These are phyloP conservation scores for Diaporthe citri DNA, from an alignment of 2,329 filamentous ascomycete species.

Conservation along the genomic window DNA sequence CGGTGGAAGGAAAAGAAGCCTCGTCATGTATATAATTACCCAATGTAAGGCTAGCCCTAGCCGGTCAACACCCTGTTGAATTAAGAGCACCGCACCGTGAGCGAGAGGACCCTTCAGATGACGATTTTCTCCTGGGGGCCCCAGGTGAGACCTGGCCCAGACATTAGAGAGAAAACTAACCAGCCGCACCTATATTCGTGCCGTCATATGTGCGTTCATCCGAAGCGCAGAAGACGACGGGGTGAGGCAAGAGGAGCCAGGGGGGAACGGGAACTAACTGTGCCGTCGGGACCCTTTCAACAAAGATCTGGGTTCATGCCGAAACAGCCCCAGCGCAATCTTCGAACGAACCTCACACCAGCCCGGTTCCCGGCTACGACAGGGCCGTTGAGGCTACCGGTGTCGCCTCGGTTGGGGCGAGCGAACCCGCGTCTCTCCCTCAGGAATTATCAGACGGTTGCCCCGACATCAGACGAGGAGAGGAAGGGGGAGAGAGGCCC, in stretches of 20 bases:
- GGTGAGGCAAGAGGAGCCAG: background rate
- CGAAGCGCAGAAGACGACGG: background rate
- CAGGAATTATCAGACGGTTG: background rate
- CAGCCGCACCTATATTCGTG: slow-evolving; percentile 8
- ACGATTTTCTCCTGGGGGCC: background rate
- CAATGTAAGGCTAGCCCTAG: slow-evolving; percentile 17
- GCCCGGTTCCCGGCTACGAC: slow-evolving; percentile 7
- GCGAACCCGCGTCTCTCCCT: background rate
- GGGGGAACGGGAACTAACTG: too few relatives aligned
- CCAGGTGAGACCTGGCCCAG: slow-evolving; percentile 3
- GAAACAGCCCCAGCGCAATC: slow-evolving; percentile 18
- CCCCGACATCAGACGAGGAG: slow-evolving; percentile 5
- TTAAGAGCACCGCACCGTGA: slow-evolving; percentile 15
- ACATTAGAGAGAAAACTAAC: background rate
- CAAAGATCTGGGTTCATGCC: background rate
- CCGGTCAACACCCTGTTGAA: slow-evolving; percentile 9
- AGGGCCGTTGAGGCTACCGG: slow-evolving; percentile 18
- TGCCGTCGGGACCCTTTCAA: background rate
- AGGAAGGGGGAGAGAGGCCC: background rate
- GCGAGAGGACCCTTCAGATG: background rate
- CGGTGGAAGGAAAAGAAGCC: background rate
- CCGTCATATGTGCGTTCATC: slow-evolving; percentile 21
- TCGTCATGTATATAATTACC: background rate
- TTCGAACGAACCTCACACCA: slow-evolving; percentile 30
- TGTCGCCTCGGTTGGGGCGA: slow-evolving; percentile 6